A percentile compares a stretch with the other conserved stretches of the same genome.
These are phyloP conservation scores for Abrus precatorius DNA, from an alignment of 306 rosid genomes.

Conservation along the genomic window DNA sequence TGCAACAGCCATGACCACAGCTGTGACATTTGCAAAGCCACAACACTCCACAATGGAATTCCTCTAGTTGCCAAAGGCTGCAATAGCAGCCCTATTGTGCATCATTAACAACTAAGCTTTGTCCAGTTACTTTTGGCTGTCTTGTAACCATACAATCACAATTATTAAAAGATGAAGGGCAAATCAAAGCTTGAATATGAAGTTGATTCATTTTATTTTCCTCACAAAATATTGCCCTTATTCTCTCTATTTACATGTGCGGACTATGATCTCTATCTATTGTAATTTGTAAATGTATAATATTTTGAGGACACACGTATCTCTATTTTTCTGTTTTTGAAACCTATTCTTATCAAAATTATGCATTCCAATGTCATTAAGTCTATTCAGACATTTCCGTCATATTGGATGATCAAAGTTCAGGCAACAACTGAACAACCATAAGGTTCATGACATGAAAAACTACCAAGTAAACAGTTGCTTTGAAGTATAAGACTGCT, in stretches of 20 bases:
- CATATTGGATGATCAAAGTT: neutral
- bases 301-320: neutral
- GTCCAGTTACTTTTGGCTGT: neutral
- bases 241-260: neutral
- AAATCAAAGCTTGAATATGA: neutral
- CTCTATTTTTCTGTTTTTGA: neutral
- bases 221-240: neutral
- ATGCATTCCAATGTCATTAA: neutral
- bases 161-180: neutral
- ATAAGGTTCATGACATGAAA: neutral
- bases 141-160: neutral
- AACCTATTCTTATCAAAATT: neutral
- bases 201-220: neutral
- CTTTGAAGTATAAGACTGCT: neutral
- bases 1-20: neutral
- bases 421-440: neutral
- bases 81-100: neutral
- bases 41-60: too few species aligned
- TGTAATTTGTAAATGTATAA: neutral
- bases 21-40: too few species aligned
- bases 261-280: neutral
- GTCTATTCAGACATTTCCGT: constrained; percentile 6
- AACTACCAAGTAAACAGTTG: neutral
- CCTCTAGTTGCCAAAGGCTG: neutral
- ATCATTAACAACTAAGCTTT: neutral